Base-by-base conservation (phyloP, 2,329 filamentous ascomycete genomes). In the Metarhizium album region DNA sequence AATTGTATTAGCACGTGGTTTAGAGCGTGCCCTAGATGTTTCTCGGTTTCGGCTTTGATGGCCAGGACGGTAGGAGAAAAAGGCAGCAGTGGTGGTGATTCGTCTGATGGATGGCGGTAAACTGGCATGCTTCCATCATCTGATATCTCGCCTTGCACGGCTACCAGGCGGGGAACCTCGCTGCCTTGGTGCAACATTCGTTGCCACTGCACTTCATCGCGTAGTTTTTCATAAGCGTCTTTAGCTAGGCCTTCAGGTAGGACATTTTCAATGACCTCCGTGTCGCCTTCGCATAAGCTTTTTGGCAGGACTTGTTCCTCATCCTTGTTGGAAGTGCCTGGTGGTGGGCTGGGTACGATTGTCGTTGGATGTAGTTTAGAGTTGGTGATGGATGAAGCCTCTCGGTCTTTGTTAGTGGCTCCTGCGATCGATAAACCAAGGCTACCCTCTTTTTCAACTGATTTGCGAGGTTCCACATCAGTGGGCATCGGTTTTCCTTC, bases 1-100 rank as follows among this genome's bases (percentile, higher is more conserved):
- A 90, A 79, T 62, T 98, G 93, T 45, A 98, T 94, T 46, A 98
- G 71, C 1, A 84, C 90, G 64, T 98, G 93, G 61, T 98, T 98
- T 42, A 98, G 69, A 1, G 79, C 71, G 60, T 97, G 93, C 0
- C 87, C 85, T 1, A 95, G 75, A 16, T 80, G 72, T 51, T 77
- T 74, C 64, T 95, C 88, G 0, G 89, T 84, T 50, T 78, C 76
- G 14, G 70, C 65, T 53, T 84, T 83, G 52, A 97, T 83, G 35
- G 74, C 69, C 18, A 82, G 69, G 1, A 97, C 86, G 0, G 81
- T 82, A 0, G 82, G 73, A 0, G 88, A 86, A 67, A 95, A 97
- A 2, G 82, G 74, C 1, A 84, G 70, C 14, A 96, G 68, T 1
- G 87, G 83, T 0, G 90, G 85, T 1, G 87, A 87, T 64, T 94